Conservation (phyloP, 2,329 filamentous ascomycete genomes). For the Aspergillus sp. region DNA sequence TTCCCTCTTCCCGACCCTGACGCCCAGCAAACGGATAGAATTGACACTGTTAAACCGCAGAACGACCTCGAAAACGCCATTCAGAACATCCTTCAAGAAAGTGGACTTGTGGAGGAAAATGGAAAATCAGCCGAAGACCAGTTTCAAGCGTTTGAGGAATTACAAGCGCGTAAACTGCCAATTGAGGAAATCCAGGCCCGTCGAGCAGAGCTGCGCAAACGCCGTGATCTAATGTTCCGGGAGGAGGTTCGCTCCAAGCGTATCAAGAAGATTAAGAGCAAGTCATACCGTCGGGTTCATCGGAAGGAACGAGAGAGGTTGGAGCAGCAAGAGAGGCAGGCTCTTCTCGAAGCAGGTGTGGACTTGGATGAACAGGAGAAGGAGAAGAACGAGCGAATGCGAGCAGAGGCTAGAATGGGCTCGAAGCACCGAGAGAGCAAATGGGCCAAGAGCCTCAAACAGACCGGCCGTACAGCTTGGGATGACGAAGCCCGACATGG, state of each 20-base stretch:
- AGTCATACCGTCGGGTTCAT: conserved; percentile 87
- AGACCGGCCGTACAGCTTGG: conserved; percentile 76
- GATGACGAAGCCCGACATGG: conserved; percentile 79
- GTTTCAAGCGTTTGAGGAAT: conserved; percentile 63
- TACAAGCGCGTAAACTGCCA: conserved; percentile 67
- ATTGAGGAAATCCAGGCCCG: conserved; percentile 69
- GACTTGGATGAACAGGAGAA: conserved; percentile 61
- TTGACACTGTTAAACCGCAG: conserved; percentile 57
- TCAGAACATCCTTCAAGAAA: conserved; percentile 83
- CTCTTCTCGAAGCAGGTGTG: conserved; percentile 55
- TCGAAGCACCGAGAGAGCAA: conserved; percentile 82
- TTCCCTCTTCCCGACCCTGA: conserved; percentile 79
- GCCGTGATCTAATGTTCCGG: conserved; percentile 79
- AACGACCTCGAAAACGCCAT: conserved; percentile 85
- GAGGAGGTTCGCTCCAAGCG: conserved; percentile 85
- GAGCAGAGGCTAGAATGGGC: conserved; percentile 81
- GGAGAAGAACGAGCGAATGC: conserved; percentile 64
- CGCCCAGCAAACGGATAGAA: conserved; percentile 51
- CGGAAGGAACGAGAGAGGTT: conserved; percentile 67
- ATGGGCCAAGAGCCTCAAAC: conserved; percentile 82
- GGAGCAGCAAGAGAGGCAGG: conserved; percentile 53
- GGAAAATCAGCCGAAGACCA: conserved; percentile 59
- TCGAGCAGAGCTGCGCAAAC: conserved; percentile 68
- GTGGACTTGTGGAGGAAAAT: conserved; percentile 62
- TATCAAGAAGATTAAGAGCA: conserved; percentile 99